Percentiles rank a stretch among this genome's conserved stretches.
phyloP scores from a whole-genome alignment of 2,329 filamentous ascomycete genomes.

The Pseudogymnoascus verrucosus region DNA sequence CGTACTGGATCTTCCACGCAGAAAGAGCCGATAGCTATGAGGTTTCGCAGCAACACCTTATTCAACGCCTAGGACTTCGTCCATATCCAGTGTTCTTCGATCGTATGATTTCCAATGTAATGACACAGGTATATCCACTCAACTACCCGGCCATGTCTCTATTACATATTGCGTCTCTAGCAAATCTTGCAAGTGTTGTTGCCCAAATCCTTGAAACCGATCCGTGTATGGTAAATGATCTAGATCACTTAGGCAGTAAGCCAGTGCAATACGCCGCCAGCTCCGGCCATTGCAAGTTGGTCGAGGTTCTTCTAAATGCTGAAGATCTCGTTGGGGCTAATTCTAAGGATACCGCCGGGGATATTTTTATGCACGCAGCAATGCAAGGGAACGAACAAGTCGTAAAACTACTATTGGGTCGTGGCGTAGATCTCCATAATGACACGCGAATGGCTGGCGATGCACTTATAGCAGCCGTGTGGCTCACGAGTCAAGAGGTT shows the following conservation, averaged over 20 bases:
- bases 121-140: too few relatives aligned
- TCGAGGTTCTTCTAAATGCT: constrained; percentile 14
- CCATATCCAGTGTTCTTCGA: not conserved
- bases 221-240: not conserved
- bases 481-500: not conserved
- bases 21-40: constrained; percentile 8
- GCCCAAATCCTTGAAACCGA: not conserved
- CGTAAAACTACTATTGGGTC: constrained; percentile 5
- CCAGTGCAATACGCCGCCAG: constrained; percentile 14
- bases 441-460: not conserved
- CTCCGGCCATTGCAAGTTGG: constrained; percentile 12
- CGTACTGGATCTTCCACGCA: constrained; percentile 13
- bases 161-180: constrained; percentile 12
- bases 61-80: not conserved
- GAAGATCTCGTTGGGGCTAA: constrained; percentile 9
- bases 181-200: constrained; percentile 11
- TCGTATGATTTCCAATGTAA: too few relatives aligned
- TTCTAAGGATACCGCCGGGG: not conserved
- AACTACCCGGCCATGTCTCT: not conserved
- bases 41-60: not conserved
- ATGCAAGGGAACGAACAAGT: not conserved
- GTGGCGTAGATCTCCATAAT: not conserved
- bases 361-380: not conserved
- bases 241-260: constrained; percentile 10
- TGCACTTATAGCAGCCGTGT: not conserved